These are phyloP conservation scores for Saccharomyces kudriavzevii DNA, from an alignment of 805 yeast genomes.

Conservation along the genomic window DNA sequence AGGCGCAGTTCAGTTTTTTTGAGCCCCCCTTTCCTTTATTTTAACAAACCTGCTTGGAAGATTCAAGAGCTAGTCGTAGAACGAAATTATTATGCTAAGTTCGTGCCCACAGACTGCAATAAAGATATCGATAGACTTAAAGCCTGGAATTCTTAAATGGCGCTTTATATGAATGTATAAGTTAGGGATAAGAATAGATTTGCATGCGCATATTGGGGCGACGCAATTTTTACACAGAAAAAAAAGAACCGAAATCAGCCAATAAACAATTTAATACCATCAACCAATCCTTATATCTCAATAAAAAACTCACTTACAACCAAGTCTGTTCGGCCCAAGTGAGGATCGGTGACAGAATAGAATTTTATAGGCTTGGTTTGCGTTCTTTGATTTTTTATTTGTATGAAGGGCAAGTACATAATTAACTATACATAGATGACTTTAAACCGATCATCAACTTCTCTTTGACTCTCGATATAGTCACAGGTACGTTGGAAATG, in stretches of 20 bases:
- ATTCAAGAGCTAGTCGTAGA: background rate
- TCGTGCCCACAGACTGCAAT: background rate
- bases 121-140: background rate
- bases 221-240: background rate
- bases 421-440: slow-evolving; percentile 32
- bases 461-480: slow-evolving; percentile 62
- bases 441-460: slow-evolving; percentile 59
- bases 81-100: background rate
- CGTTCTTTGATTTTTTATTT: background rate
- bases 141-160: background rate
- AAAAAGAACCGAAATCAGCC: background rate
- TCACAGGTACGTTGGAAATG: slow-evolving; percentile 66
- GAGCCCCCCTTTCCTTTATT: background rate
- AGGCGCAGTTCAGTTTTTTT: background rate
- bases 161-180: background rate
- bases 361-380: background rate
- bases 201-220: background rate
- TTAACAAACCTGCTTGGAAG: background rate
- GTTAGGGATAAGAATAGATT: background rate
- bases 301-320: background rate
- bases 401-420: background rate
- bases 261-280: background rate
- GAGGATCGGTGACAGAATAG: background rate
- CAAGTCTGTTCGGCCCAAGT: background rate
- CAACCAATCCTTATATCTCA: background rate